These are phyloP conservation scores for Peronospora destructor DNA, from an alignment of 352 stramenopile species.

Conservation along the genomic window DNA sequence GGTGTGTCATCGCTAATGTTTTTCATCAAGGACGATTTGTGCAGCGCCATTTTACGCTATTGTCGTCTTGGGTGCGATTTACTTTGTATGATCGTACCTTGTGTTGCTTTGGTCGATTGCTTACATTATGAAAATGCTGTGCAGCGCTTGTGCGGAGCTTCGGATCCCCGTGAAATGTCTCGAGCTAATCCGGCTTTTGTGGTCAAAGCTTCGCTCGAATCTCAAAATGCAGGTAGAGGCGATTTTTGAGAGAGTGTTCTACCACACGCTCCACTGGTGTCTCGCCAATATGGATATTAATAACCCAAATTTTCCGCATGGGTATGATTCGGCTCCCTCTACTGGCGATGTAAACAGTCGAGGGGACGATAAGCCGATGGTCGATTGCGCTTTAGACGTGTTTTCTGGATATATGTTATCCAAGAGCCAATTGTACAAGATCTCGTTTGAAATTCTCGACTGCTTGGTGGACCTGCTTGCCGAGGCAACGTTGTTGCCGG, in stretches of 20 bases:
- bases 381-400: conserved; percentile 54
- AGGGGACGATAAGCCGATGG: conserved; percentile 16
- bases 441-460: conserved; percentile 81
- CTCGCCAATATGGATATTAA: conserved; percentile 53
- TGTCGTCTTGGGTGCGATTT: conserved; percentile 52
- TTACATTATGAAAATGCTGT: conserved; percentile 2
- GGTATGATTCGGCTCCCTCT: conserved; percentile 17
- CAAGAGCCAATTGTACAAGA: conserved; percentile 44
- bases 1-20: conserved; percentile 62
- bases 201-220: conserved; percentile 56
- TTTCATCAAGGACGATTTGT: conserved; percentile 83
- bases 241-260: conserved; percentile 65
- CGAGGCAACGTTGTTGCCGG: conserved; percentile 91
- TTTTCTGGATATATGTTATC: conserved; percentile 54
- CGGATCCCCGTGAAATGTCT: conserved; percentile 56
- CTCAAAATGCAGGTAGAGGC: conserved; percentile 82
- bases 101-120: conserved; percentile 4
- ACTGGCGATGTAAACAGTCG: conserved; percentile 1
- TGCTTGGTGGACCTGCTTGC: conserved; percentile 94
- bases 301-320: conserved; percentile 53
- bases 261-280: conserved; percentile 62
- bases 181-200: conserved; percentile 62
- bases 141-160: conserved; percentile 42
- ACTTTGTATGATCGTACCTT: neutral
- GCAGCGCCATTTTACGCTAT: conserved; percentile 63